Evolutionary conservation across 805 yeast species (phyloP).

Genomic region (Cyberlindnera veronae): DNA sequence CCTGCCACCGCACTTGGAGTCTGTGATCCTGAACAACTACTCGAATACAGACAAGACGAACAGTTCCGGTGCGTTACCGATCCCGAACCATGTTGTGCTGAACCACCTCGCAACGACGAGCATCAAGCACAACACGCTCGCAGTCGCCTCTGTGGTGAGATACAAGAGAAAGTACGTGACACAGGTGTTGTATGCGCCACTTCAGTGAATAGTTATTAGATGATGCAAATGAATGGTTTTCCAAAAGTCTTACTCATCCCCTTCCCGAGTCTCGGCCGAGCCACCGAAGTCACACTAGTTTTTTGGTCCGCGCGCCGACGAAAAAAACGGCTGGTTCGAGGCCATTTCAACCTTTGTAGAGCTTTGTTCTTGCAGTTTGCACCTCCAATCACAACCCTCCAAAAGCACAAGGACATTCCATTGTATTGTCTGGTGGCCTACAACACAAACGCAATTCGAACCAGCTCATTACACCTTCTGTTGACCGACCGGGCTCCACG

Average conservation of each 20-base stretch:
- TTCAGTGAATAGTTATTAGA: conserved; percentile 36
- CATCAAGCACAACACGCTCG: conserved; percentile 87
- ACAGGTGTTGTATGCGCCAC: conserved; percentile 87
- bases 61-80: conserved; percentile 83
- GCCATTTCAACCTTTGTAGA: too few relatives aligned
- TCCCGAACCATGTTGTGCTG: conserved; percentile 91
- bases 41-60: conserved; percentile 62
- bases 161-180: conserved; percentile 88
- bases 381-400: too few relatives aligned
- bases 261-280: background rate
- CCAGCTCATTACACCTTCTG: too few relatives aligned
- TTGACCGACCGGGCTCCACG: background rate
- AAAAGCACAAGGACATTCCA: too few relatives aligned
- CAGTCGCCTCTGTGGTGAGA: conserved; percentile 88
- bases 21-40: conserved; percentile 82
- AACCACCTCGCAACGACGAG: conserved; percentile 95
- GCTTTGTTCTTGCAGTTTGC: too few relatives aligned
- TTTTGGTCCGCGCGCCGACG: background rate
- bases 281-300: background rate
- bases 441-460: too few relatives aligned
- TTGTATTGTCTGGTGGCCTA: too few relatives aligned
- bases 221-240: background rate
- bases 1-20: conserved; percentile 93
- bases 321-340: background rate
- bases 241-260: background rate